Evolutionary conservation across 2,329 filamentous ascomycete species (phyloP), one percentile per base, ranked within the genome.

Genomic region (Cladosporium sp.): DNA sequence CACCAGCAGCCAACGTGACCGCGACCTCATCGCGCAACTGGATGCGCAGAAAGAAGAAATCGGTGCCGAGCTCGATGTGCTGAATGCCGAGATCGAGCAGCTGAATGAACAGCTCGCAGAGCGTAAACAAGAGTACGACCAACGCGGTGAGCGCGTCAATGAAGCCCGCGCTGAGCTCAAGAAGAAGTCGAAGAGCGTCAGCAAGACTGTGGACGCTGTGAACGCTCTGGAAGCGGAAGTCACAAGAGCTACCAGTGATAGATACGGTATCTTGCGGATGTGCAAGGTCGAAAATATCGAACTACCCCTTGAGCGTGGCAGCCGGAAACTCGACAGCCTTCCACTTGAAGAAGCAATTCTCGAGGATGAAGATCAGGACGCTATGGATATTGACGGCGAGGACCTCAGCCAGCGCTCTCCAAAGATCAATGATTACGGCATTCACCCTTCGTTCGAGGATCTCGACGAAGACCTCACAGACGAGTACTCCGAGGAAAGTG

Each of bases 231-330:
- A 97, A 73, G 87, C 88, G 1, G 88, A 92, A 61, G 86, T 96
- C 51, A 91, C 96, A 73, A 90, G 89, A 68, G 91, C 91, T 69
- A 90, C 88, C 60, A 87, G 91, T 0, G 86, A 85, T 67, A 90
- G 94, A 71, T 96, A 96, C 71, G 87, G 87, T 45, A 78, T 96
- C 49, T 82, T 99, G 55, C 86, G 92, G 69, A 86, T 90, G 62
- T 97, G 93, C 79, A 93, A 95, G 71, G 85, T 99, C 49, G 93
- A 97, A 71, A 92, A 97, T 70, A 90, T 97, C 65, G 86, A 88
- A 63, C 83, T 99, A 60, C 94, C 94, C 2, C 81, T 99, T 20
- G 78, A 82, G 2, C 78, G 86, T 59, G 87, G 87, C 22, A 96
- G 91, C 2, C 79, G 78, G 36, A 77, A 79, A 6, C 80, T 99